Evolutionary conservation across 345 rosid species (phyloP), one percentile per base, ranked within the genome.

Genomic region (Eucalyptus curtisii): DNA sequence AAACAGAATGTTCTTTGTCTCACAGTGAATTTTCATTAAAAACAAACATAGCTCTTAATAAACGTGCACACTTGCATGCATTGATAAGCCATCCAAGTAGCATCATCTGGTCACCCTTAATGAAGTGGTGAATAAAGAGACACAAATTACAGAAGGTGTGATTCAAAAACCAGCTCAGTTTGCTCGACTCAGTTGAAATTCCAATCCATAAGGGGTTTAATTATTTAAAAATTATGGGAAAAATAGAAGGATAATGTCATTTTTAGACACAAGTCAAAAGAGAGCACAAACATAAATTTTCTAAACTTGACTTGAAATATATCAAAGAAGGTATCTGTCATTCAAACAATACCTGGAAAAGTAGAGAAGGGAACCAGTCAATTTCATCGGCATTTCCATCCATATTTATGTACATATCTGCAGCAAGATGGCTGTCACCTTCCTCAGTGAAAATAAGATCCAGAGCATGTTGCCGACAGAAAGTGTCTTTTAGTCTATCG

Each of bases 361-460:
- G 92, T 86, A 89, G 92, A 91, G 99, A 98, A 79, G 99, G 99
- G 90, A 95, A 92, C 96, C 97, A 95, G 33, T 97, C 99, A 19
- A 93, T 89, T 48, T 95, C 98, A 61, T 95, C 98, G 49, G 88
- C 95, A 91, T 90, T 93, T 90, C 95, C 96, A 91, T 95, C 97
- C 93, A 97, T 91, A 95, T 94, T 95, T 90, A 95, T 92, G 92
- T 97, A 98, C 97, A 96, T 94, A 88, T 98, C 99, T 22, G 99
- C 99, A 91, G 90, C 92, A 86, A 98, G 95, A 94, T 95, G 94
- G 92, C 98, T 97, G 87, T 97, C 99, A 88, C 99, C 99, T 86
- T 98, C 99, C 92, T 98, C 99, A 13, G 99, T 95, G 88, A 96
- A 98, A 90, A 98, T 97, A 91, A 98, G 98, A 90, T 98, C 99